These are phyloP conservation scores for Rhizopus microsporus DNA, from an alignment of 371 early-diverging fungal species.

Conservation along the genomic window DNA sequence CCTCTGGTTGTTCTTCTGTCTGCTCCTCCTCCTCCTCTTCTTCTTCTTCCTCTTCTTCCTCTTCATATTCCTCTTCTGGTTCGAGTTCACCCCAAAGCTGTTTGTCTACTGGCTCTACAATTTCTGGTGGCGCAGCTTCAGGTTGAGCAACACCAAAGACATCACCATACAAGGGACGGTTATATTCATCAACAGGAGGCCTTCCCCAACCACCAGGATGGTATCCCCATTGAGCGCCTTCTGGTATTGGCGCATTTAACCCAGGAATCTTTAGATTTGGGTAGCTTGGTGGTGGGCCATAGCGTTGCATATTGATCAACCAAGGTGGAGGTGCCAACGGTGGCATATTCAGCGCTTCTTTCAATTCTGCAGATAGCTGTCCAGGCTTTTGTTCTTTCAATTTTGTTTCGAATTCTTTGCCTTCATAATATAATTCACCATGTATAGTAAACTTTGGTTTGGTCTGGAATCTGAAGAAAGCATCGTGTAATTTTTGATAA, in stretches of 20 bases:
- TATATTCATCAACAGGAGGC: slow-evolving; percentile 95
- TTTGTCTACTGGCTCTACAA: slow-evolving; percentile 71
- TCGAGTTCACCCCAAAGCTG: slow-evolving; percentile 87
- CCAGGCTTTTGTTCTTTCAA: slow-evolving; percentile 91
- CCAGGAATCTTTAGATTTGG: slow-evolving; percentile 94
- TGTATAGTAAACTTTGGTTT: slow-evolving; percentile 82
- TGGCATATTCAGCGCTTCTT: slow-evolving; percentile 88
- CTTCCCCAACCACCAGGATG: slow-evolving; percentile 99
- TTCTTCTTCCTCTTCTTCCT: slow-evolving; percentile 59
- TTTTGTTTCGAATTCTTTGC: slow-evolving; percentile 93
- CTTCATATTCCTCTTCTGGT: slow-evolving; percentile 65
- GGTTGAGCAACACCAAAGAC: slow-evolving; percentile 79
- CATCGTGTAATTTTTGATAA: slow-evolving; percentile 96
- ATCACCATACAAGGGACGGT: slow-evolving; percentile 95
- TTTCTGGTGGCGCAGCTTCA: slow-evolving; percentile 44
- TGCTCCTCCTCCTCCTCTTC: slow-evolving; percentile 66
- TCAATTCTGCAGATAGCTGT: slow-evolving; percentile 83
- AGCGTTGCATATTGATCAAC: slow-evolving; percentile 98
- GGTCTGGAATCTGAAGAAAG: slow-evolving; percentile 95
- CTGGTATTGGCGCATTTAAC: slow-evolving; percentile 96
- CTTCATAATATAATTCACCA: slow-evolving; percentile 96
- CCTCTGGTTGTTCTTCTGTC: slow-evolving; percentile 50
- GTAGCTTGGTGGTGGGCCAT: slow-evolving; percentile 97
- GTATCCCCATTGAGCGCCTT: slow-evolving; percentile 98
- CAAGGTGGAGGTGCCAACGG: slow-evolving; percentile 97